Evolutionary conservation across 2,329 filamentous ascomycete species (phyloP), one percentile per base, ranked within the genome.

Genomic region (Penicillium sp.): DNA sequence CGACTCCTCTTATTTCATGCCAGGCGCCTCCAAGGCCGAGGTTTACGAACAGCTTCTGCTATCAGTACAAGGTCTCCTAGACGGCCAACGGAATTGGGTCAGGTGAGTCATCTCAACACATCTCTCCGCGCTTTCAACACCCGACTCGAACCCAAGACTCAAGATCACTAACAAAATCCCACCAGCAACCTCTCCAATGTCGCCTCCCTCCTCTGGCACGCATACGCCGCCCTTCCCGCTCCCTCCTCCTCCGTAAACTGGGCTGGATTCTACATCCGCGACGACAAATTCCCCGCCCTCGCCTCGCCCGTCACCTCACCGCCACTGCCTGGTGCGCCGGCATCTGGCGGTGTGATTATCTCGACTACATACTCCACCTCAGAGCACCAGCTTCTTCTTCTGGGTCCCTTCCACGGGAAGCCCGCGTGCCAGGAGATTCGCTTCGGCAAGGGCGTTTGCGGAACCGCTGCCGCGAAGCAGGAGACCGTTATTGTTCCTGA

Each of bases 341-440:
- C 32, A 18, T 34, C 55, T n/a, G 32, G 51, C 23, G 40, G 56
- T 45, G 57, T 64, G 19, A 66, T 52, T 34, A 66, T 67, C 51
- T 63, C 61, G 14, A 61, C 60, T 3, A 60, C 61, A 46, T 59
- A 67, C 30, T 56, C 64, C 16, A 53, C 61, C 30, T 40, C 56
- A 35, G 62, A 66, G 26, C 57, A 66, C 16, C 58, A 64, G 19
- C 42, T 66, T 9, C 66, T 79, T 18, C 70, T 79, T 5, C 70
- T 79, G 0, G 77, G 77, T 1, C 77, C 77, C 1, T 79, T 79
- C 64, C 74, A 77, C 32, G 78, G 78, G 9, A 77, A 78, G 46
- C 74, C 76, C 10, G 78, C 78, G 1, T 80, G 78, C 54, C 78
- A 79, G 65, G 68, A 71, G 47, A 79, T 80, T 42, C 65, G 65